Evolutionary conservation across 1,284 basidiomycete genomes (phyloP), one percentile per base, ranked within the genome.

Genomic region (Moesziomyces globuligerus): DNA sequence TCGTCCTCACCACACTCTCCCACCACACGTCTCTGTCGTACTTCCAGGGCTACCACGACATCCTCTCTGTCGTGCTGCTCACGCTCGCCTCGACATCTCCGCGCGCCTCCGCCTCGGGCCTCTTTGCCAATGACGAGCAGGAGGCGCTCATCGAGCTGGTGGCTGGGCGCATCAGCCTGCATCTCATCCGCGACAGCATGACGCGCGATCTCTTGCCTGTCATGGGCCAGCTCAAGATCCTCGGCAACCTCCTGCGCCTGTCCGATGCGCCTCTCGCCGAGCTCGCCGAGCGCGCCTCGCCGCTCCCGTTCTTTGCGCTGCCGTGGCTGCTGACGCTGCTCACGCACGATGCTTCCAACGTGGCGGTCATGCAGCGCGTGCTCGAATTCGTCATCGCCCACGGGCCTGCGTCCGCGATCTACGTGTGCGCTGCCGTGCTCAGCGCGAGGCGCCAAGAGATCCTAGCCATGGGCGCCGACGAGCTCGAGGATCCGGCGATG

Each of bases 31-130:
- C 85, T 36, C 84, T 97, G 36, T 87, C 86, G 78, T 97, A 96
- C 83, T 97, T 56, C 23, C 78, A 93, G 88, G 94, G 94, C 38
- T 95, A 92, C 81, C 94, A 97, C 81, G 94, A 96, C 79, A 92
- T 97, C 43, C 86, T 93, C 28, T 90, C 91, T 0, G 91, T 96
- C 11, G 71, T 96, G 0, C 90, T 91, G 72, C 86, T 96, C 25
- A 94, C 93, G 0, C 85, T 66, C 4, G 57, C 49, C 8, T 56
- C 57, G 1, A 8, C 47, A 20, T 7, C 38, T 23, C 5, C 28
- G 17, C 5, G 8, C 21, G 48, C 38, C 28, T 24, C 40, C 36
- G 11, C 24, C 25, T 21, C 39, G 42, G 9, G 25, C 18, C 18
- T 44, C 11, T 54, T 59, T 36, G n/a, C 48, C 1, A 20, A 39